phyloP scores from a whole-genome alignment of 768 basidiomycete genomes.

The Tricholoma hemisulphureum region DNA sequence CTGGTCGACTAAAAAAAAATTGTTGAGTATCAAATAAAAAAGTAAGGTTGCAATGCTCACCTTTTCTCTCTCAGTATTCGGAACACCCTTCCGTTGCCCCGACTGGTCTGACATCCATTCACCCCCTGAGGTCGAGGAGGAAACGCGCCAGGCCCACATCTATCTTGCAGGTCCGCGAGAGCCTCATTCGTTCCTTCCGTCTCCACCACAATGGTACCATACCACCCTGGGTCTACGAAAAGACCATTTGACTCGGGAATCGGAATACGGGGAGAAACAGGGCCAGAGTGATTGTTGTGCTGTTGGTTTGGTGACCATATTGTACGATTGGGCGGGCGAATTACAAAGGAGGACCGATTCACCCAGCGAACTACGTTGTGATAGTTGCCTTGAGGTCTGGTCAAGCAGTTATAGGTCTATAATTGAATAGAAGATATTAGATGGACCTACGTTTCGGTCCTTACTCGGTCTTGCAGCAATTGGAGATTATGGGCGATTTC shows the following conservation, averaged over 20 bases:
- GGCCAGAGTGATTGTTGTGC: conserved; percentile 23
- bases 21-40: conserved; percentile 8
- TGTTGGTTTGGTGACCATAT: conserved; percentile 30
- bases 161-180: conserved; percentile 69
- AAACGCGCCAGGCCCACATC: conserved; percentile 68
- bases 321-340: conserved; percentile 47
- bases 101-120: conserved; percentile 31
- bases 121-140: conserved; percentile 53
- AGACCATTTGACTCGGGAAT: conserved; percentile 53
- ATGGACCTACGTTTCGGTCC: conserved; percentile 75
- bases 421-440: background rate
- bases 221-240: conserved; percentile 77
- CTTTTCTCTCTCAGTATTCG: conserved; percentile 77
- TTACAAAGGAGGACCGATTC: conserved; percentile 72
- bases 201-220: conserved; percentile 79
- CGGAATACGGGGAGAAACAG: conserved; percentile 37
- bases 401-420: conserved; percentile 10
- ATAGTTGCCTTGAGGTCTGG: conserved; percentile 72
- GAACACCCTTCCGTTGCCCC: conserved; percentile 56
- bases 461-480: conserved; percentile 71
- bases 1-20: conserved; percentile 53
- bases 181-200: conserved; percentile 87
- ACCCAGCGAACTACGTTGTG: conserved; percentile 88
- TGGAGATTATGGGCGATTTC: conserved; percentile 75
- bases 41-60: conserved; percentile 34